Evolutionary conservation across 164 flowering plant genomes (phyloP).

Genomic region (Stephania cephalantha): DNA sequence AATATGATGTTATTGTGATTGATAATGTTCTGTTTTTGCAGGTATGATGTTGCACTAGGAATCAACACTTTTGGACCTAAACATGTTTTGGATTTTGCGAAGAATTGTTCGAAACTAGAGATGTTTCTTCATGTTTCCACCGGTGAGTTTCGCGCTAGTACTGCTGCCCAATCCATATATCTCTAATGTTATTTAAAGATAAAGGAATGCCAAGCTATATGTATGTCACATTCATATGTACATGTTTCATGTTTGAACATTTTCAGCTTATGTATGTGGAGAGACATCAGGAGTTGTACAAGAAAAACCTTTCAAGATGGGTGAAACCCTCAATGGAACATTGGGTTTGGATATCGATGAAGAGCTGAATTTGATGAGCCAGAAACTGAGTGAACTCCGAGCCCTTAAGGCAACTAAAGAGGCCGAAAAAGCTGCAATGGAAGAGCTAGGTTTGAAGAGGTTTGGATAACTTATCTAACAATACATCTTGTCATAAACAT

Average conservation of each 20-base stretch:
- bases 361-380: slow-evolving; percentile 34
- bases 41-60: slow-evolving; percentile 37
- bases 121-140: slow-evolving; percentile 57
- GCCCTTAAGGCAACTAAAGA: slow-evolving; percentile 22
- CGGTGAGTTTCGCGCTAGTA: slow-evolving; percentile 23
- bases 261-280: slow-evolving; percentile 61
- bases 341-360: slow-evolving; percentile 30
- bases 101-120: slow-evolving; percentile 43
- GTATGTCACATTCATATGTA: not conserved
- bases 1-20: not conserved
- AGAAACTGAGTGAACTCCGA: slow-evolving; percentile 36
- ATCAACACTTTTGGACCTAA: slow-evolving; percentile 49
- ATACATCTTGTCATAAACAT: not conserved
- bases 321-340: slow-evolving; percentile 46
- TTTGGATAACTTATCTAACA: slow-evolving; percentile 12
- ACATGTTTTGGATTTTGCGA: slow-evolving; percentile 48
- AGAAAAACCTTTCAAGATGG: slow-evolving; percentile 45
- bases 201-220: not conserved
- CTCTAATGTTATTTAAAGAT: too few relatives aligned
- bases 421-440: slow-evolving; percentile 31
- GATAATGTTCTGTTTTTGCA: not conserved
- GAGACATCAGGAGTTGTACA: slow-evolving; percentile 38
- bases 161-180: too few relatives aligned
- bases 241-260: not conserved
- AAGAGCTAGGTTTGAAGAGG: slow-evolving; percentile 59